These are phyloP conservation scores for Stephanodiscus triporus DNA, from an alignment of 108 stramenopile genomes.

Conservation along the genomic window DNA sequence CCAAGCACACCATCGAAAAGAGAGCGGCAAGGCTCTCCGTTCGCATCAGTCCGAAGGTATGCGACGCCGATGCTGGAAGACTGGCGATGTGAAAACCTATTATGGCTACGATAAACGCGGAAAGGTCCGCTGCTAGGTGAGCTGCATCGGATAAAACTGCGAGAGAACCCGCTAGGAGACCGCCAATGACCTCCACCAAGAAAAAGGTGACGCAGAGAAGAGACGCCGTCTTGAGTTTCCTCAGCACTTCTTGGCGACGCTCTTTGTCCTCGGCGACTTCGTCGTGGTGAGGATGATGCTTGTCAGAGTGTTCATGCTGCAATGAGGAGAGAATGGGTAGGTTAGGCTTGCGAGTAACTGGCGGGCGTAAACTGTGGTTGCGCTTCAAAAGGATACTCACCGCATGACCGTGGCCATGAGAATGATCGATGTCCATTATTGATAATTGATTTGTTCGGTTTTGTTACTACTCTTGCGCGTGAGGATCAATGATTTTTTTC, in stretches of 20 bases:
- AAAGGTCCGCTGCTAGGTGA: conserved; percentile 82
- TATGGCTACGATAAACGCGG: conserved; percentile 81
- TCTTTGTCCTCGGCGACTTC: conserved; percentile 27
- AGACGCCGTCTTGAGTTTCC: conserved; percentile 68
- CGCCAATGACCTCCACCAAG: conserved; percentile 81
- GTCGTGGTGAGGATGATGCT: conserved; percentile 18
- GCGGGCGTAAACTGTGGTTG: background rate
- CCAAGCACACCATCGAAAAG: conserved; percentile 82
- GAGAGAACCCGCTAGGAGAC: conserved; percentile 70
- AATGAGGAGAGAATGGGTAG: background rate
- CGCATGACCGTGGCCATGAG: conserved; percentile 11
- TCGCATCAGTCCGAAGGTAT: conserved; percentile 91
- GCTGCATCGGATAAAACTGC: conserved; percentile 90
- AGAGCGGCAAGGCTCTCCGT: conserved; percentile 93
- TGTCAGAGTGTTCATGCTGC: conserved; percentile 30
- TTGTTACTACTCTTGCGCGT: too few species aligned
- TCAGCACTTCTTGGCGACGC: conserved; percentile 56
- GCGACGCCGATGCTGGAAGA: conserved; percentile 74
- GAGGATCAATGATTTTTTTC: too few species aligned
- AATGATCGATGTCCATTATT: background rate
- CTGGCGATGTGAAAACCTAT: conserved; percentile 78
- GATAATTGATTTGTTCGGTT: background rate
- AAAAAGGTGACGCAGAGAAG: conserved; percentile 68
- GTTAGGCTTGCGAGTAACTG: background rate
- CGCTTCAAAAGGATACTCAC: background rate